Evolutionary conservation across 345 rosid genomes (phyloP), one percentile per base, ranked within the genome.

Genomic region (Ceriops tagal): DNA sequence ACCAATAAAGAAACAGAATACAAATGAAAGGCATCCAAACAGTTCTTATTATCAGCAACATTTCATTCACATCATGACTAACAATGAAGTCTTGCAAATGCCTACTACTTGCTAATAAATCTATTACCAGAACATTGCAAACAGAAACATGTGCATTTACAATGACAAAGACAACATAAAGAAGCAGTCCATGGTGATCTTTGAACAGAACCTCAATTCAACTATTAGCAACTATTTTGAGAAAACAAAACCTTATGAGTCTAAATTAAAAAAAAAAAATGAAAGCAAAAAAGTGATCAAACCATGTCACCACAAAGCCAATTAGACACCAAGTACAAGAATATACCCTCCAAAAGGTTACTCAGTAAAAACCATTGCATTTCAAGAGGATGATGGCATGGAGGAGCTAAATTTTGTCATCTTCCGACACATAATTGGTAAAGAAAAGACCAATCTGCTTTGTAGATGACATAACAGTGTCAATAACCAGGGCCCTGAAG

Each of bases 371-470:
- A 72, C 52, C 4, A 46, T 31, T 11, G 47, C 37, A 52, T 65
- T 73, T 78, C 85, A 76, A 67, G 69, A 73, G 71, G 31, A 52
- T 68, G n/a, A 74, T 47, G 53, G 8, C 31, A 46, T 2, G 9
- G 68, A 75, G 78, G 75, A 51, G 18, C 5, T n/a, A 13, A 55
- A 62, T 85, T 30, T 82, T 26, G 84, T 80, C 90, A 78, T 58
- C 87, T 78, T 86, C 87, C 83, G 86, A 86, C 86, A 83, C 89
- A 78, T 69, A 72, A 22, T 67, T 67, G 76, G 78, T 47, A 10
- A 8, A 37, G 26, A 4, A 69, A 61, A 46, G 30, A 62, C 81
- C 77, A 68, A 73, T 75, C 63, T 80, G 88, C 87, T 81, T 73
- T 78, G 71, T 70, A 84, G 83, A 78, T 83, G 86, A 81, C 81